These are phyloP conservation scores for Cymbopogon citratus DNA, from an alignment of 176 grass and related monocot species.

Conservation along the genomic window DNA sequence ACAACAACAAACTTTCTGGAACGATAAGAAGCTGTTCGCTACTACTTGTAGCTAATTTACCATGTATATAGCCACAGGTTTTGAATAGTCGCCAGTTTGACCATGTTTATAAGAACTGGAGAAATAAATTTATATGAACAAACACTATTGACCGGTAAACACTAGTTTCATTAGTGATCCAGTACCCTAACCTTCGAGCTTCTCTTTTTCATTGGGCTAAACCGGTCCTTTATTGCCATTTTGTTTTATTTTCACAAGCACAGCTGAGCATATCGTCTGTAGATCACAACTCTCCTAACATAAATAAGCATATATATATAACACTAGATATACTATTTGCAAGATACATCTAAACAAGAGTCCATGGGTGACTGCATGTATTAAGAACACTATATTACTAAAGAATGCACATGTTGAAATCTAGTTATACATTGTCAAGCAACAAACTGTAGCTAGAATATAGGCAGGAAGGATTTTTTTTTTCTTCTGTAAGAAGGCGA, in stretches of 20 bases:
- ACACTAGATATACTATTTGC: constrained; percentile 14
- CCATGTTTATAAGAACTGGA: neutral
- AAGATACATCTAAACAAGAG: constrained; percentile 16
- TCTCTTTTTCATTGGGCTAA: neutral
- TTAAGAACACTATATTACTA: constrained; percentile 7
- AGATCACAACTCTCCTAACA: neutral
- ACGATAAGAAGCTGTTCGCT: neutral
- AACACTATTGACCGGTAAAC: neutral
- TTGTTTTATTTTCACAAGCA: neutral
- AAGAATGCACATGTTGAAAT: constrained; percentile 14
- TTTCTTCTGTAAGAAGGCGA: too few relatives aligned
- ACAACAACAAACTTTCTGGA: neutral
- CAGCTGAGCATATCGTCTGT: neutral
- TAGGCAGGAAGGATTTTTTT: neutral
- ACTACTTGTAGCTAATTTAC: neutral
- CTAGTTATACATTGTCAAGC: constrained; percentile 32
- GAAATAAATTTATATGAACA: neutral
- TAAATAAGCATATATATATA: neutral
- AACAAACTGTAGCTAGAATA: neutral
- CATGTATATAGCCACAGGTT: neutral
- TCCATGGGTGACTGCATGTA: neutral
- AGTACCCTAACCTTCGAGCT: neutral
- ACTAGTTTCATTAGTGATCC: neutral
- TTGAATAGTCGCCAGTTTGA: neutral
- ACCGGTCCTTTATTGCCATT: neutral